phyloP scores from a whole-genome alignment of 805 yeast genomes.

The Myxozyma neotropica region DNA sequence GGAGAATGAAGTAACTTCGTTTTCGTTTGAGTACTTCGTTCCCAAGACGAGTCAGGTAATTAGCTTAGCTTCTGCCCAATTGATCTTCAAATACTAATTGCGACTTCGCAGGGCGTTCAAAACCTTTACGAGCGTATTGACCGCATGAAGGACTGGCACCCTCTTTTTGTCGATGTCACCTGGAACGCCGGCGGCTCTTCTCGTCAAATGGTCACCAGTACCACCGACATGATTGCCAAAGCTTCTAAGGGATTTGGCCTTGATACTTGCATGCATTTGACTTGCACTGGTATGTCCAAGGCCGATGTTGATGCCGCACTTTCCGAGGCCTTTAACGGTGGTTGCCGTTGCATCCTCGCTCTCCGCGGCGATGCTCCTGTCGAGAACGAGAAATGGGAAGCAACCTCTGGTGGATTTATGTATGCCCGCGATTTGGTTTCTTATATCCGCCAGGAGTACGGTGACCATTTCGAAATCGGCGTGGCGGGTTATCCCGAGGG shows the following conservation, averaged over 20 bases:
- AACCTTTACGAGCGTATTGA: slow-evolving; percentile 96
- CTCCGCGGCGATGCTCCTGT: slow-evolving; percentile 94
- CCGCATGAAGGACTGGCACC: slow-evolving; percentile 89
- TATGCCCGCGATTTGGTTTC: slow-evolving; percentile 85
- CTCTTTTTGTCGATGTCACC: slow-evolving; percentile 91
- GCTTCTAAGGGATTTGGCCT: slow-evolving; percentile 87
- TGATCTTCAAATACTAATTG: not conserved
- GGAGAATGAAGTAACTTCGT: slow-evolving; percentile 56
- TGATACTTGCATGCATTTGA: slow-evolving; percentile 97
- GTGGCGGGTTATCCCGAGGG: slow-evolving; percentile 99
- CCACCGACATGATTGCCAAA: slow-evolving; percentile 89
- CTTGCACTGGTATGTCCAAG: slow-evolving; percentile 92
- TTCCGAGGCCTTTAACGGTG: slow-evolving; percentile 77
- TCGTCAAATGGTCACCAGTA: slow-evolving; percentile 61
- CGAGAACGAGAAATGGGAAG: slow-evolving; percentile 43
- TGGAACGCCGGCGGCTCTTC: slow-evolving; percentile 97
- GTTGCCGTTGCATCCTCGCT: slow-evolving; percentile 94
- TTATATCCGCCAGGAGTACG: slow-evolving; percentile 75
- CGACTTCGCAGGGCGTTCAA: slow-evolving; percentile 76
- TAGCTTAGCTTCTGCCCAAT: not conserved
- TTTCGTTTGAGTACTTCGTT: slow-evolving; percentile 94
- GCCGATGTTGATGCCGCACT: slow-evolving; percentile 81
- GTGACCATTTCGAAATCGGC: slow-evolving; percentile 89
- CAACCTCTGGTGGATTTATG: slow-evolving; percentile 70
- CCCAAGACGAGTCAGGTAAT: slow-evolving; percentile 74